These are phyloP conservation scores for Coemansia sp. DNA, from an alignment of 192 early-diverging fungal genomes.

Conservation along the genomic window DNA sequence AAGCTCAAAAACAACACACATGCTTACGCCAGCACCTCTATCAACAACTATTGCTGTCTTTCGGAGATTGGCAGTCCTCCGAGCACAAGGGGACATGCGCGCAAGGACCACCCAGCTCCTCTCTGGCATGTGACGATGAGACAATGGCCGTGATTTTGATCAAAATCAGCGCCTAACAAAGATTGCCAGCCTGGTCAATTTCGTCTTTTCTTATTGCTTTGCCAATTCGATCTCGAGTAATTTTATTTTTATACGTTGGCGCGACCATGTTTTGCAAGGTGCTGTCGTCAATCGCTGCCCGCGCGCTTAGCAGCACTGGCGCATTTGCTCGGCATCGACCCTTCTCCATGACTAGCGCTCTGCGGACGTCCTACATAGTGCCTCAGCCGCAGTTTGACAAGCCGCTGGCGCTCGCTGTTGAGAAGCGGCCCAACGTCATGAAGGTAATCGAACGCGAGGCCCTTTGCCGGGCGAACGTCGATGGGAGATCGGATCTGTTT, in stretches of 20 bases:
- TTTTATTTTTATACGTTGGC: too few relatives aligned
- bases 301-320: not conserved
- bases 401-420: conserved; percentile 33
- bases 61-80: not conserved
- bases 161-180: not conserved
- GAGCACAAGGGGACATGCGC: not conserved
- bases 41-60: not conserved
- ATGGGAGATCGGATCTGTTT: conserved; percentile 63
- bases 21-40: not conserved
- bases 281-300: not conserved
- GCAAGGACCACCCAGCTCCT: not conserved
- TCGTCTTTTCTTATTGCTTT: not conserved
- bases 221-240: too few relatives aligned
- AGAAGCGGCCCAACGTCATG: conserved; percentile 61
- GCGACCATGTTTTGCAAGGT: not conserved
- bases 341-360: not conserved
- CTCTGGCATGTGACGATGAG: not conserved
- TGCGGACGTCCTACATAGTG: conserved; percentile 30
- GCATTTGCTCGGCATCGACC: not conserved
- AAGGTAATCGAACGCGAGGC: conserved; percentile 63
- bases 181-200: not conserved
- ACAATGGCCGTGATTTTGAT: not conserved
- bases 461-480: conserved; percentile 55
- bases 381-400: conserved; percentile 48
- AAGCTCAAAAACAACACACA: not conserved